phyloP scores from a whole-genome alignment of 148 eudicot genomes.

The Cornus kousa region DNA sequence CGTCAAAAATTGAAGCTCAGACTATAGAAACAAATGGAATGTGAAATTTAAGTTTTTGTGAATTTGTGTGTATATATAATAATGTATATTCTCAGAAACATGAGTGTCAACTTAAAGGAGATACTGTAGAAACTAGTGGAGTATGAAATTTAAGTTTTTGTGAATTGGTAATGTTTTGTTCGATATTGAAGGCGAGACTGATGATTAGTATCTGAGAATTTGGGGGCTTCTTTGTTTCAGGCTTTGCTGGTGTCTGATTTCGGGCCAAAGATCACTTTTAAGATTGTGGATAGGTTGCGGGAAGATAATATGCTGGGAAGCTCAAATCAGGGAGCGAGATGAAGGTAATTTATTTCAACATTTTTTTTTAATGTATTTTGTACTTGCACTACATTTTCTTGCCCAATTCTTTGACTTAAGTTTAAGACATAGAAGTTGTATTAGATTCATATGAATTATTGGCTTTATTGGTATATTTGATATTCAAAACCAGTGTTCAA shows the following conservation, averaged over 20 bases:
- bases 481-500: background rate
- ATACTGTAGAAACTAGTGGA: background rate
- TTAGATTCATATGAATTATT: background rate
- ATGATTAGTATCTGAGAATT: background rate
- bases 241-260: conserved; percentile 90
- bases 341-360: conserved; percentile 47
- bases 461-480: background rate
- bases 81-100: no score
- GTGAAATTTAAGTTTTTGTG: no score
- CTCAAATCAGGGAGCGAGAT: conserved; percentile 96
- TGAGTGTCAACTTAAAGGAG: no score
- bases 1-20: background rate
- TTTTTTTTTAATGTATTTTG: background rate
- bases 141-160: background rate
- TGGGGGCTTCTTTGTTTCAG: conserved; percentile 28
- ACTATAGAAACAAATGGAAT: no score
- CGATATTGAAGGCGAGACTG: conserved; percentile 2
- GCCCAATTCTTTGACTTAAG: no score
- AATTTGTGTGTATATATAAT: no score
- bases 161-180: background rate
- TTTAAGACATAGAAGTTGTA: background rate
- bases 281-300: conserved; percentile 86
- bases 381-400: background rate
- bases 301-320: conserved; percentile 89
- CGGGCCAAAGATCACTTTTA: conserved; percentile 88